These are phyloP conservation scores for Suillus sp. DNA, from an alignment of 768 basidiomycete genomes.

Conservation along the genomic window DNA sequence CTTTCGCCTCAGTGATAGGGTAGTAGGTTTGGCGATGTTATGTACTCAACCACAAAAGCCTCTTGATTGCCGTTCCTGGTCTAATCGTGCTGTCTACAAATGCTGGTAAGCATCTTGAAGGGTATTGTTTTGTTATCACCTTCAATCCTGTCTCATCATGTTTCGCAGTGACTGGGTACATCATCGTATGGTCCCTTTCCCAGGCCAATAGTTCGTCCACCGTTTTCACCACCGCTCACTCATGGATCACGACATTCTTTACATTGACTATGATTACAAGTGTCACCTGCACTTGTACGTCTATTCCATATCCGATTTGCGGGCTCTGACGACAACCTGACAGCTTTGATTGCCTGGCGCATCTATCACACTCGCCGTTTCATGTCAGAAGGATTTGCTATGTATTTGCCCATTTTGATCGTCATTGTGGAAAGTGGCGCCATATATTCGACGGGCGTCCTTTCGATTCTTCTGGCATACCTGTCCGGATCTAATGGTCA, in stretches of 20 bases:
- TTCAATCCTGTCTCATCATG: background rate
- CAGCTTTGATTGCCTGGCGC: slow-evolving; percentile 12
- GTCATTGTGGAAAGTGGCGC: slow-evolving; percentile 13
- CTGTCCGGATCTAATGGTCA: slow-evolving; percentile 8
- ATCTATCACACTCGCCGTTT: slow-evolving; percentile 8
- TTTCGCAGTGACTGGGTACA: background rate
- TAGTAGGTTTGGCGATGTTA: slow-evolving; percentile 1
- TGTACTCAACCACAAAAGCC: background rate
- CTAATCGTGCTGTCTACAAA: background rate
- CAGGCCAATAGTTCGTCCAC: background rate
- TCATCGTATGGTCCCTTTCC: background rate
- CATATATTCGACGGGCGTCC: slow-evolving; percentile 9
- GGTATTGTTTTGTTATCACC: background rate
- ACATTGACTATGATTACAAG: background rate
- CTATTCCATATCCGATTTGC: background rate
- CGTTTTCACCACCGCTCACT: background rate
- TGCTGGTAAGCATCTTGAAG: background rate
- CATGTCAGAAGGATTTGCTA: background rate
- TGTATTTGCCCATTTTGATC: slow-evolving; percentile 9
- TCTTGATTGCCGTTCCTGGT: background rate
- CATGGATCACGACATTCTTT: background rate
- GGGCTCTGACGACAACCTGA: background rate
- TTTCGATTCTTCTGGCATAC: slow-evolving; percentile 7
- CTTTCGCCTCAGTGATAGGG: background rate
- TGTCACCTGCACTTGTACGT: background rate